phyloP scores from a whole-genome alignment of 495 filamentous ascomycete genomes.

The Penicillium ochrochloron region DNA sequence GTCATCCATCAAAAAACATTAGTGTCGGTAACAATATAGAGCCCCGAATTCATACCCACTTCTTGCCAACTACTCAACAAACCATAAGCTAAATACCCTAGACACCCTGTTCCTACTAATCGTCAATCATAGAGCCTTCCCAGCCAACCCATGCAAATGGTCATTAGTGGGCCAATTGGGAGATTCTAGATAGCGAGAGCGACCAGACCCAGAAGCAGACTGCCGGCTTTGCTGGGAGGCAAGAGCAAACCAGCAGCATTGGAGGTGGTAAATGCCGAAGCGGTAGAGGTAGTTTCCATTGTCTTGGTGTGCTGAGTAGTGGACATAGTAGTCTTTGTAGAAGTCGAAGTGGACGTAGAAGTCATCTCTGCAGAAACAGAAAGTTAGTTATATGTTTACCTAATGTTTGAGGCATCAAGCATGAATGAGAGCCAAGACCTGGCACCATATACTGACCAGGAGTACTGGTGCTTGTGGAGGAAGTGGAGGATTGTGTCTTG shows the following conservation, averaged over 20 bases:
- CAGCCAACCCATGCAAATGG: background rate
- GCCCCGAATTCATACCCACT: background rate
- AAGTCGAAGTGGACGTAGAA: slow-evolving; percentile 20
- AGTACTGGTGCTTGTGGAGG: slow-evolving; percentile 22
- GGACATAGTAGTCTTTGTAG: slow-evolving; percentile 23
- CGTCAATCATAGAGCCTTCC: background rate
- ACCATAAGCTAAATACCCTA: background rate
- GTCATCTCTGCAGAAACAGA: background rate
- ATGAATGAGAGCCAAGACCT: slow-evolving; percentile 15
- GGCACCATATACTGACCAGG: slow-evolving; percentile 28
- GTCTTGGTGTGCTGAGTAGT: slow-evolving; percentile 24
- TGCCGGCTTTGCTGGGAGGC: slow-evolving; percentile 37
- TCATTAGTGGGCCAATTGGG: background rate
- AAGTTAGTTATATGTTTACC: background rate
- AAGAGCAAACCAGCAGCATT: slow-evolving; percentile 29
- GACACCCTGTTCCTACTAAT: background rate
- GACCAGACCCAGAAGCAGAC: slow-evolving; percentile 32
- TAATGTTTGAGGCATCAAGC: background rate
- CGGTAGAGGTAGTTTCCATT: slow-evolving; percentile 23
- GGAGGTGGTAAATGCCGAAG: slow-evolving; percentile 22
- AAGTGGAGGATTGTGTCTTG: slow-evolving; percentile 6
- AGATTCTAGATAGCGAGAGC: slow-evolving; percentile 26
- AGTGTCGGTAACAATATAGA: background rate
- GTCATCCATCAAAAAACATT: background rate
- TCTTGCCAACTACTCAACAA: background rate